Conservation (phyloP, 2,329 filamentous ascomycete genomes). For the Pseudogymnoascus sp. region DNA sequence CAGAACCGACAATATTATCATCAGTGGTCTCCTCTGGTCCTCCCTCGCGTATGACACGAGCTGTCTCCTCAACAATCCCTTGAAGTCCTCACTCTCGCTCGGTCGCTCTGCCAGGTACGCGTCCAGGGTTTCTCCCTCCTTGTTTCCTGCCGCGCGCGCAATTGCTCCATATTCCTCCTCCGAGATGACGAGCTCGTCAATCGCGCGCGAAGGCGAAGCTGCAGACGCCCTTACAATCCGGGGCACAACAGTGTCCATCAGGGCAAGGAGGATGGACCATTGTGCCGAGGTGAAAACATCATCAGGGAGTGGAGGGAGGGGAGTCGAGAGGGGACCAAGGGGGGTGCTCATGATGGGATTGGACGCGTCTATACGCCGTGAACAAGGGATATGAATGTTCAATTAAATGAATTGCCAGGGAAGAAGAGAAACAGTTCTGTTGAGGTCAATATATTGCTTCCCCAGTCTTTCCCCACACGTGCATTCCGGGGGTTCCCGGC, state of each 20-base stretch:
- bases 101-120: slow-evolving; percentile 48
- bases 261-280: slow-evolving; percentile 48
- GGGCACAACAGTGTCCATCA: slow-evolving; percentile 55
- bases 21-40: slow-evolving; percentile 24
- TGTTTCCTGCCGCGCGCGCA: slow-evolving; percentile 31
- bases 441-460: not conserved
- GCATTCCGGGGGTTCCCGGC: not conserved
- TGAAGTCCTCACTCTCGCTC: slow-evolving; percentile 47
- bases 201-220: slow-evolving; percentile 33
- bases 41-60: slow-evolving; percentile 29
- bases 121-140: slow-evolving; percentile 35
- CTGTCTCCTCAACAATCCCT: slow-evolving; percentile 40
- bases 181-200: slow-evolving; percentile 31
- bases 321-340: slow-evolving; percentile 18
- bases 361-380: not conserved
- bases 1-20: slow-evolving; percentile 24
- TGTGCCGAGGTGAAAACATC: slow-evolving; percentile 41
- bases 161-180: slow-evolving; percentile 43
- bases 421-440: not conserved
- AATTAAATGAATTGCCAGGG: not conserved
- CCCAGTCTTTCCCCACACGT: not conserved
- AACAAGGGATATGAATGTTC: not conserved
- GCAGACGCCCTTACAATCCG: slow-evolving; percentile 43
- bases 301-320: slow-evolving; percentile 24
- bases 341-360: not conserved